Conservation (phyloP, 2,329 filamentous ascomycete species). For the Fusarium anthophilum region DNA sequence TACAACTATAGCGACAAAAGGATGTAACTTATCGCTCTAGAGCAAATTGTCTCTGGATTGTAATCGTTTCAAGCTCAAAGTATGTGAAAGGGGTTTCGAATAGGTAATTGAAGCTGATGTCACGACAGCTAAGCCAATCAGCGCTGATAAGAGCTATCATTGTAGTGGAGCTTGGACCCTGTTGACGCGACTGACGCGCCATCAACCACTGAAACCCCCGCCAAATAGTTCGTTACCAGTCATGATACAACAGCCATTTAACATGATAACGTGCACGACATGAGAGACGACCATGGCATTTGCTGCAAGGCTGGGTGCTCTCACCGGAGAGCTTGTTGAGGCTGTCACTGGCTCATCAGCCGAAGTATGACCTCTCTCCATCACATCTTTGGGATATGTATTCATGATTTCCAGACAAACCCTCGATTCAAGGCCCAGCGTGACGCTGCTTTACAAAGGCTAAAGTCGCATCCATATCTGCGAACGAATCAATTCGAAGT, state of each 20-base stretch:
- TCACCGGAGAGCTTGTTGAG: conserved; percentile 77
- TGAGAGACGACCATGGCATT: conserved; percentile 69
- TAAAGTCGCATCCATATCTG: conserved; percentile 66
- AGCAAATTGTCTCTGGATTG: background rate
- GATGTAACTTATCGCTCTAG: background rate
- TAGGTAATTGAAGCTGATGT: conserved; percentile 34
- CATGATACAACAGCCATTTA: conserved; percentile 27
- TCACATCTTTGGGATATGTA: background rate
- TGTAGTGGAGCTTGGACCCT: conserved; percentile 22
- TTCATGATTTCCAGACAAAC: conserved; percentile 39
- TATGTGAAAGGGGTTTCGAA: conserved; percentile 36
- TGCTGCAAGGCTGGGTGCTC: conserved; percentile 68
- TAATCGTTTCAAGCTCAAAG: background rate
- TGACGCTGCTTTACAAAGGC: conserved; percentile 60
- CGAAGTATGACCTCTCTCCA: conserved; percentile 53
- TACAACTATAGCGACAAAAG: background rate
- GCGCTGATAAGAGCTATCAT: background rate
- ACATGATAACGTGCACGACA: conserved; percentile 17
- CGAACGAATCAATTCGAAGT: conserved; percentile 83
- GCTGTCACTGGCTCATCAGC: conserved; percentile 65
- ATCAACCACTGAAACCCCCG: conserved; percentile 28
- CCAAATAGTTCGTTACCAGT: conserved; percentile 18
- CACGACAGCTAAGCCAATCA: conserved; percentile 35
- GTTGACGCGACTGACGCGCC: conserved; percentile 40
- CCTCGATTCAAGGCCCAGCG: conserved; percentile 55